Evolutionary conservation across 2,329 filamentous ascomycete genomes (phyloP).

Genomic region (Talaromyces sp.): DNA sequence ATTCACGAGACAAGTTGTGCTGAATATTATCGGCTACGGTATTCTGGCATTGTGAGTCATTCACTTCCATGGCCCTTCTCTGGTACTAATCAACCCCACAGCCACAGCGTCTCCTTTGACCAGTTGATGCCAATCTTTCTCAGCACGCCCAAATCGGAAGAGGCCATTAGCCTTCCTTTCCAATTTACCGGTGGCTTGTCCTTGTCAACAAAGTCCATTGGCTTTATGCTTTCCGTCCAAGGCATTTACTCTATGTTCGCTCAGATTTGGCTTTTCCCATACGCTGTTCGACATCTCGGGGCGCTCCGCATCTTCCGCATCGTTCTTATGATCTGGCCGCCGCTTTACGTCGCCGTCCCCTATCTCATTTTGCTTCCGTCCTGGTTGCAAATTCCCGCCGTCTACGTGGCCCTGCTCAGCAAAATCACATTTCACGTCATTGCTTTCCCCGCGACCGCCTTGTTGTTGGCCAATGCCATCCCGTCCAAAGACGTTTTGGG

Average conservation of each 20-base stretch:
- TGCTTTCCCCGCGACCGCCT: conserved; percentile 83
- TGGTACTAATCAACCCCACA: conserved; percentile 37
- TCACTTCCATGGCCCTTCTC: conserved; percentile 40
- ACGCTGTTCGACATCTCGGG: conserved; percentile 68
- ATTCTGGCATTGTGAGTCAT: conserved; percentile 85
- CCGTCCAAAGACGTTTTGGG: conserved; percentile 80
- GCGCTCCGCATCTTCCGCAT: conserved; percentile 76
- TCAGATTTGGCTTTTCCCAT: conserved; percentile 78
- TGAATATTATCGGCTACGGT: conserved; percentile 85
- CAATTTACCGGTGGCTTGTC: conserved; percentile 84
- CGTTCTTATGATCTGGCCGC: conserved; percentile 74
- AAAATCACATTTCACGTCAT: conserved; percentile 91
- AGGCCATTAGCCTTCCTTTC: conserved; percentile 65
- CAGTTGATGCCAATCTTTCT: conserved; percentile 90
- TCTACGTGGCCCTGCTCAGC: conserved; percentile 75
- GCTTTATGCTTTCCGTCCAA: conserved; percentile 81
- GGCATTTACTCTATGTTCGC: conserved; percentile 84
- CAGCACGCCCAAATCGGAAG: conserved; percentile 57
- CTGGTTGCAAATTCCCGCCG: conserved; percentile 63
- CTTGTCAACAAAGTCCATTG: conserved; percentile 76
- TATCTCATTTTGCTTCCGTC: conserved; percentile 82
- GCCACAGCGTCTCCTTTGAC: conserved; percentile 95
- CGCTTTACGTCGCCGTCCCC: conserved; percentile 80
- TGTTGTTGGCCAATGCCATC: conserved; percentile 82
- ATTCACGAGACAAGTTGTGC: conserved; percentile 78